Base-by-base conservation (phyloP, 2,329 filamentous ascomycete genomes). In the Cylindrodendrum hubeiense region DNA sequence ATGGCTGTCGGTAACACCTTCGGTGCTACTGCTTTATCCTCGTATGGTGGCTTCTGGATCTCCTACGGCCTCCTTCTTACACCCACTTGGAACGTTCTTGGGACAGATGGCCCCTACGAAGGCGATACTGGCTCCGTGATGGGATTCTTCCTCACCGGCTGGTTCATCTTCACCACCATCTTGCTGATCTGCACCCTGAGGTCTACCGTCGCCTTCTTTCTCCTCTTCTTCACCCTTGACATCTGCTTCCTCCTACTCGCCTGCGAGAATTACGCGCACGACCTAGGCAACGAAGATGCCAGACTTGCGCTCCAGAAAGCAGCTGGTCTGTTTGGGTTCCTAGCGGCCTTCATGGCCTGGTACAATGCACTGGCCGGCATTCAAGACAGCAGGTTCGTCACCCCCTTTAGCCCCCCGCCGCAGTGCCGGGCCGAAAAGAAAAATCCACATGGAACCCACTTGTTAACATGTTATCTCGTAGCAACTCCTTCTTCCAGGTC, bases 1-100 rank as follows among this genome's bases (percentile, higher is more conserved):
- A 93, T 95, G 88, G 92, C 92, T 37, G 86, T 93, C n/a, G 93
- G 92, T 62, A 95, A 95, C 85, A 95, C 93, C 12, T 95, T 95
- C 71, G 92, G 92, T 85, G 93, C 92, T 56, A 95, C 92, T 24
- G 92, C 93, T 21, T 82, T 95, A 62, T 93, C 91, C 10, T 95
- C 92, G 0, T 95, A 93, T 76, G 93, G 93, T 72, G 92, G 92
- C 68, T 95, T 95, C 86, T 95, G 93, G 93, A 87, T 95, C 75
- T 84, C 87, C 13, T 92, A 93, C 74, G 92, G 84, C 67, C 90
- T 95, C 73, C 85, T 95, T 58, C 80, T 92, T 67, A 93, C 91
- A 2, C 92, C 88, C 1, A 77, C 86, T 67, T 94, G 92, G 82
- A 78, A 87, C 51, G 89, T 93, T 62, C 78, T 83, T 9, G 79